phyloP scores from a whole-genome alignment of 2,329 filamentous ascomycete genomes.

The Sporothrix mexicana region DNA sequence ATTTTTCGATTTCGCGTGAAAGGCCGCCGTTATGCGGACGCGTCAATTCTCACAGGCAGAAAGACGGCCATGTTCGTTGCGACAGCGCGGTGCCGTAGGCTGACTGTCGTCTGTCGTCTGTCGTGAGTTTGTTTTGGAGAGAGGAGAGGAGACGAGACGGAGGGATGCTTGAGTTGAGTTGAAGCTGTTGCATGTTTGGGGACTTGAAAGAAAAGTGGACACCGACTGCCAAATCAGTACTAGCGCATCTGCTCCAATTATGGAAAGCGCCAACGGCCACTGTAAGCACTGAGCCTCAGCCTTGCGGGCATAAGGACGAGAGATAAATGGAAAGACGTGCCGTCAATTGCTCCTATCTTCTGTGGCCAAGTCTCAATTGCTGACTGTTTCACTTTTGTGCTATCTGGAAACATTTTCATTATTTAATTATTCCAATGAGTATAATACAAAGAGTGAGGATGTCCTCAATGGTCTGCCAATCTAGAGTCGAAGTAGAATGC shows the following conservation, averaged over 20 bases:
- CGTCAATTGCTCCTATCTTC: too few relatives aligned
- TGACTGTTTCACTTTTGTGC: background rate
- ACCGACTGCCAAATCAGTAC: background rate
- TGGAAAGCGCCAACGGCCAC: background rate
- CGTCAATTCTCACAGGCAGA: background rate
- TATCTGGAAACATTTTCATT: background rate
- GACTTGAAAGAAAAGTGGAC: background rate
- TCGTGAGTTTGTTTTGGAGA: background rate
- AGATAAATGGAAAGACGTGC: too few relatives aligned
- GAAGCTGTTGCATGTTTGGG: background rate
- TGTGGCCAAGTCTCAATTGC: too few relatives aligned
- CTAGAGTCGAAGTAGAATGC: slow-evolving; percentile 12
- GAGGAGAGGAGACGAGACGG: too few relatives aligned
- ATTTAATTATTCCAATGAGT: background rate
- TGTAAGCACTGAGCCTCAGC: slow-evolving; percentile 7
- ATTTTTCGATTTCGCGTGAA: background rate
- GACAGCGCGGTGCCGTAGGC: background rate
- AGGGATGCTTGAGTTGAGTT: slow-evolving; percentile 10
- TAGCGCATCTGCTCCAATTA: background rate
- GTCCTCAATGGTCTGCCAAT: slow-evolving; percentile 15
- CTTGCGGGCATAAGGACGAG: background rate
- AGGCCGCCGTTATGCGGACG: background rate
- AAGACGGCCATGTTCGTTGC: background rate
- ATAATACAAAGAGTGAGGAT: slow-evolving; percentile 14
- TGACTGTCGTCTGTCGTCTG: background rate